phyloP scores from a whole-genome alignment of 768 basidiomycete species.

The Suillus subalutaceus region DNA sequence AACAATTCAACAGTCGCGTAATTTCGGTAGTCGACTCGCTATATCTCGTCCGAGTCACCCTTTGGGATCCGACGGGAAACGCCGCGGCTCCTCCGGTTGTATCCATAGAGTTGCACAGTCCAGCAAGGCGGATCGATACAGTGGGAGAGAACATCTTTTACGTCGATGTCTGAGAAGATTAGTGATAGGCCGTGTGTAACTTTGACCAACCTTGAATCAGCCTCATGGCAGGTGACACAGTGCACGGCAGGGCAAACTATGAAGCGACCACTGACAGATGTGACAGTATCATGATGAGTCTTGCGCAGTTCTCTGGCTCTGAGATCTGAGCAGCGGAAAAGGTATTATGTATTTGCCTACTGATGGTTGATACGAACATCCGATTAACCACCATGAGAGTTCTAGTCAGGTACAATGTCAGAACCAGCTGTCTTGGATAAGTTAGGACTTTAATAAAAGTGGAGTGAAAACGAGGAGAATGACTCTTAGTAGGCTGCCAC shows the following conservation, averaged over 20 bases:
- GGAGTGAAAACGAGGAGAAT: too few species aligned
- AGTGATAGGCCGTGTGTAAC: constrained; percentile 80
- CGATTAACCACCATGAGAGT: too few species aligned
- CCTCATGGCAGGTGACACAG: too few species aligned
- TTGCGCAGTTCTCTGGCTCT: neutral
- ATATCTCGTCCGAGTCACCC: constrained; percentile 57
- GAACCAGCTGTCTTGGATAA: too few species aligned
- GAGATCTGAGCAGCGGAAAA: neutral
- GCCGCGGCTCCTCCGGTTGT: constrained; percentile 81
- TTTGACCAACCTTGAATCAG: constrained; percentile 54
- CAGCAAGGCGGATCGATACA: constrained; percentile 73
- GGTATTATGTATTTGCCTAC: neutral
- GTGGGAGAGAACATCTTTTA: constrained; percentile 87
- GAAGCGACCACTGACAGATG: constrained; percentile 59
- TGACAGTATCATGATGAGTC: constrained; percentile 71
- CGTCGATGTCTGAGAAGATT: constrained; percentile 62
- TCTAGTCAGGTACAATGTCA: too few species aligned
- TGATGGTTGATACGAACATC: neutral
- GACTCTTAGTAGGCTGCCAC: too few species aligned
- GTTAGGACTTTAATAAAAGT: too few species aligned
- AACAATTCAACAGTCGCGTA: constrained; percentile 75
- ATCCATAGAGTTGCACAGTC: constrained; percentile 91
- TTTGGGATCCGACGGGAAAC: constrained; percentile 52
- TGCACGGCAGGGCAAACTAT: constrained; percentile 20
- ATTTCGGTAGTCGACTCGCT: constrained; percentile 90